Evolutionary conservation across 2,329 filamentous ascomycete genomes (phyloP).

Genomic region (Colletotrichum sp.): DNA sequence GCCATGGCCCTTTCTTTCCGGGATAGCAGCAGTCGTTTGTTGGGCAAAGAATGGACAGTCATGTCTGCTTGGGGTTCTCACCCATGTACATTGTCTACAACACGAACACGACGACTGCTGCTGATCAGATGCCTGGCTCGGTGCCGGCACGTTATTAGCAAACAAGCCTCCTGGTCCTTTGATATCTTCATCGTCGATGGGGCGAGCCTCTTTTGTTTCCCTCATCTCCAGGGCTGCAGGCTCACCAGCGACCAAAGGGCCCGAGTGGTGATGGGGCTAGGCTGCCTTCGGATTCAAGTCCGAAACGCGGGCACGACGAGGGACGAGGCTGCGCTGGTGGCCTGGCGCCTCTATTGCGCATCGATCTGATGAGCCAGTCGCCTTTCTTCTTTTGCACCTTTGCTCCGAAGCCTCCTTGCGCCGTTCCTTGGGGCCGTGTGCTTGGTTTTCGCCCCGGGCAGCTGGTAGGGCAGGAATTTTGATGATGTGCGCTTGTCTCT

Average conservation of each 20-base stretch:
- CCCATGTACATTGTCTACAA: background rate
- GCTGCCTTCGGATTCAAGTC: background rate
- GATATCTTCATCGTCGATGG: background rate
- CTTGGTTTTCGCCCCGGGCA: background rate
- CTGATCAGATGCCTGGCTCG: background rate
- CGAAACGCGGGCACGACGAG: background rate
- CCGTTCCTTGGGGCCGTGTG: background rate
- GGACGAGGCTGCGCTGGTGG: slow-evolving; percentile 2
- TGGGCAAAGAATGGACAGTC: background rate
- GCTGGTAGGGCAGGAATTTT: background rate
- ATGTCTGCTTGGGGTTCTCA: background rate
- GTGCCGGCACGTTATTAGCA: background rate
- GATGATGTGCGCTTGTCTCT: background rate
- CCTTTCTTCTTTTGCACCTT: background rate
- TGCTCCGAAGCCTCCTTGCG: background rate
- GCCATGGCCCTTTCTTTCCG: background rate
- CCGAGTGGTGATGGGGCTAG: background rate
- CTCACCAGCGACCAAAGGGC: background rate
- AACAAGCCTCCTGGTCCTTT: background rate
- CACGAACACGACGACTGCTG: background rate
- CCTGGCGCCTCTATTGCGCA: background rate
- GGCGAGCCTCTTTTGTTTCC: background rate
- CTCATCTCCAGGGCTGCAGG: background rate
- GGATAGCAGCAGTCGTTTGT: background rate
- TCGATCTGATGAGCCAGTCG: background rate